Percentiles rank a stretch among this genome's conserved stretches.
Evolutionary conservation across 345 rosid genomes (phyloP).

Genomic region (Hibiscus syriacus): DNA sequence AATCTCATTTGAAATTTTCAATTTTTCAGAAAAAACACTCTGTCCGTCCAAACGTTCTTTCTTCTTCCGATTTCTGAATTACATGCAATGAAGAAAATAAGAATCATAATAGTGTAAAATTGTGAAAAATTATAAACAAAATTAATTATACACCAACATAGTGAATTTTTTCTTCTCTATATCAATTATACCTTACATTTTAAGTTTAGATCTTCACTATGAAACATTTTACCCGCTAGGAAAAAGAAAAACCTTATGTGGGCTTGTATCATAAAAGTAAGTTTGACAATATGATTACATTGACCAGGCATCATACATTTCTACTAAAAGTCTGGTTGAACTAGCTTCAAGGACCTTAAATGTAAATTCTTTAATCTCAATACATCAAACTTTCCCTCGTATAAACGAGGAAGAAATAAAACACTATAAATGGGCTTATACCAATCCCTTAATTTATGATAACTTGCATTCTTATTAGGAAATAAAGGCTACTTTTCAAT

Average conservation of each 20-base stretch:
- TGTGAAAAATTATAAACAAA: no score
- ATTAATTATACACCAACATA: no score
- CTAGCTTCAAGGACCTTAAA: neutral
- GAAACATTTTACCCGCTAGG: no score
- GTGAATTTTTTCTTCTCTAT: no score
- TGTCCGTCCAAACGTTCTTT: conserved; percentile 41
- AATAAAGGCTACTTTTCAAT: no score
- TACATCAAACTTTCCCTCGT: neutral
- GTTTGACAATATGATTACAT: neutral
- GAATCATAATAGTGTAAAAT: neutral
- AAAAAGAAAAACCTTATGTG: no score
- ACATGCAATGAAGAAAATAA: neutral
- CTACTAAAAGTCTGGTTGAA: neutral
- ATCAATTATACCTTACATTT: no score
- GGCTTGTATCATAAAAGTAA: neutral
- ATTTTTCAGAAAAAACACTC: conserved; percentile 49
- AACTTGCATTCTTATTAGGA: no score
- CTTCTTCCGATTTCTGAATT: conserved; percentile 39
- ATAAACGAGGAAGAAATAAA: no score
- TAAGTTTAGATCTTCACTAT: no score
- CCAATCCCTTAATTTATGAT: neutral
- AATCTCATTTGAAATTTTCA: conserved; percentile 39
- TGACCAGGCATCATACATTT: neutral
- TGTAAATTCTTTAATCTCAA: neutral
- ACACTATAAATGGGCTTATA: neutral